Base-by-base conservation (phyloP, 345 rosid genomes). In the Gossypium thurberi region DNA sequence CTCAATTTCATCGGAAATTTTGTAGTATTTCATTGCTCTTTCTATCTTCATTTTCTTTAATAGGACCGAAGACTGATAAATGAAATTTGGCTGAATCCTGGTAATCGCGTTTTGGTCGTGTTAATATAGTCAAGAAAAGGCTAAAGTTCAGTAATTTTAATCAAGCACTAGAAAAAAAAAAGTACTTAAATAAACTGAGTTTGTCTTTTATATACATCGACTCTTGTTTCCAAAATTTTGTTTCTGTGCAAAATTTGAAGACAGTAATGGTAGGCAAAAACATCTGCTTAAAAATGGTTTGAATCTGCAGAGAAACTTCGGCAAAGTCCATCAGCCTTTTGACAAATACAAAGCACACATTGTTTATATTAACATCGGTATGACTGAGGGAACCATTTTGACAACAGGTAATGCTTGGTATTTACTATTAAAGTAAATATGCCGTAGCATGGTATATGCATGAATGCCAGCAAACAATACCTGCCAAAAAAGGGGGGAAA, bases 391-490 rank as follows among this genome's bases (percentile, higher is more conserved):
- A 82, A 85, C 81, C 80, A 80, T 79, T 78, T 88, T 33, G 91
- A 80, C 58, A 89, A 67, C 72, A 85, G 56, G 55, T 55, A 33
- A 56, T 84, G 77, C 61, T 86, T 89, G 53, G 74, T 55, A 70
- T 67, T 83, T 68, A 82, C 75, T 6, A 84, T 44, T 52, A 87
- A 18, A 20, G 77, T 81, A 77, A 83, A 91, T 53, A 82, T 2
- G 58, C 82, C 86, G 43, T 85, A 88, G 73, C 90, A 87, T 58
- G 91, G 92, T 50, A 84, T n/a, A 70, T 88, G 92, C 83, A 86
- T 73, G 26, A 83, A 73, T 10, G 84, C 92, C 70, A 87, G 63
- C 53, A 80, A 40, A 72, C 84, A 66, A 77, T 88, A 86, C 92
- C 92, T 85, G 85, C 33, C 13, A n/a, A 26, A 8, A 23, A 50